These are phyloP conservation scores for Trypanosoma platydactyli DNA, from an alignment of 208 protist species.

Conservation along the genomic window DNA sequence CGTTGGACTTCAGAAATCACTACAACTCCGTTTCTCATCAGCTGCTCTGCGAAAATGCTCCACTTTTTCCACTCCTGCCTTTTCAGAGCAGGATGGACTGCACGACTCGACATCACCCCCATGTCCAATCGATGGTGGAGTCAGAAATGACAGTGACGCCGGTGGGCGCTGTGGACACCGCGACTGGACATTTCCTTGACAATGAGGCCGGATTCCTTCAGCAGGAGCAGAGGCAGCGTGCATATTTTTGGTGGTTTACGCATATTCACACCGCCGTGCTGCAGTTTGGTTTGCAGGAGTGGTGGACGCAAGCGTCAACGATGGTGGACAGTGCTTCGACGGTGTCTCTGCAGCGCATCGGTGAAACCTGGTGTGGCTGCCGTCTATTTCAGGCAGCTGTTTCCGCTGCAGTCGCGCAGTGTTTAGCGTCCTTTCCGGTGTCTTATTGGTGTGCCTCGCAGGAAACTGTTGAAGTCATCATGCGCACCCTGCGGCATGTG, in stretches of 20 bases:
- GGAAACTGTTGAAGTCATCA: not conserved
- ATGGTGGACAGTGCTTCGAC: not conserved
- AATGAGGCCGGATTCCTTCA: too few species aligned
- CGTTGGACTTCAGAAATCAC: slow-evolving; percentile 52
- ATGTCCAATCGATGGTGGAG: too few species aligned
- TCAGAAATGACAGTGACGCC: not conserved
- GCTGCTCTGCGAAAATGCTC: slow-evolving; percentile 53
- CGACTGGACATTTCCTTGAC: not conserved
- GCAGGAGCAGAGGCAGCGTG: not conserved
- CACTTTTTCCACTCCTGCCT: slow-evolving; percentile 39
- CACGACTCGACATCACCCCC: too few species aligned
- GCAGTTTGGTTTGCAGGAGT: slow-evolving; percentile 20
- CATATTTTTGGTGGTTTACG: slow-evolving; percentile 32
- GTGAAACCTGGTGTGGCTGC: slow-evolving; percentile 14
- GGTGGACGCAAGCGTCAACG: not conserved
- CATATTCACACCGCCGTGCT: slow-evolving; percentile 15
- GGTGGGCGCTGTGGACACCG: not conserved
- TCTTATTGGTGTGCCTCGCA: slow-evolving; percentile 1
- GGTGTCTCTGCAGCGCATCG: not conserved
- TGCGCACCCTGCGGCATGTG: slow-evolving; percentile 1
- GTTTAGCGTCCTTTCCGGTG: slow-evolving; percentile 7
- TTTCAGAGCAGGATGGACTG: not conserved
- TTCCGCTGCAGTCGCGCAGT: slow-evolving; percentile 12
- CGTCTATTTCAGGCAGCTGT: slow-evolving; percentile 20
- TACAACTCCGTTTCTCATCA: slow-evolving; percentile 53